These are phyloP conservation scores for Sindora glabra DNA, from an alignment of 306 rosid genomes.

Conservation along the genomic window DNA sequence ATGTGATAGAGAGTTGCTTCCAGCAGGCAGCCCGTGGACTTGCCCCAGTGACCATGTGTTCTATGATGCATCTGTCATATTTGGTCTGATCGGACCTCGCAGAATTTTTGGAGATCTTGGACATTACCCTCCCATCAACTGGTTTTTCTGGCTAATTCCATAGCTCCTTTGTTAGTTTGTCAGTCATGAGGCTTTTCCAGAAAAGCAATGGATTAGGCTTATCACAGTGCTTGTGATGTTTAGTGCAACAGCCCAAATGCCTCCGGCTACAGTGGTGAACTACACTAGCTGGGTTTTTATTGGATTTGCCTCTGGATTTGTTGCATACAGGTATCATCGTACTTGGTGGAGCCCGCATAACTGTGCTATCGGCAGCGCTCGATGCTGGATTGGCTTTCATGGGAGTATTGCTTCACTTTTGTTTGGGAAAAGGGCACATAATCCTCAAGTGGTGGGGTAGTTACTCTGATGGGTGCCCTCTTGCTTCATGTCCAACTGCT, in stretches of 20 bases:
- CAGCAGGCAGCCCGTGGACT: slow-evolving; percentile 77
- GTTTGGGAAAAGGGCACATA: slow-evolving; percentile 51
- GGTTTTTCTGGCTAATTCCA: slow-evolving; percentile 75
- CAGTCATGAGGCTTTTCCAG: slow-evolving; percentile 62
- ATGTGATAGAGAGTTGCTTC: slow-evolving; percentile 57
- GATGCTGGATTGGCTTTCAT: slow-evolving; percentile 89
- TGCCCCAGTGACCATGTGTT: slow-evolving; percentile 87
- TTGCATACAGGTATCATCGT: slow-evolving; percentile 58
- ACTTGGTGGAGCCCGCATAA: slow-evolving; percentile 78
- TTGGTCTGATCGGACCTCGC: slow-evolving; percentile 75
- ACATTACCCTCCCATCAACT: slow-evolving; percentile 56
- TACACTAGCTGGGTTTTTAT: slow-evolving; percentile 66
- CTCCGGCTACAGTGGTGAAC: slow-evolving; percentile 77
- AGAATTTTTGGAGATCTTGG: slow-evolving; percentile 80
- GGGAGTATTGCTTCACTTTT: slow-evolving; percentile 63
- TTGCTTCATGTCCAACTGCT: slow-evolving; percentile 75
- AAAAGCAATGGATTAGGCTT: slow-evolving; percentile 56
- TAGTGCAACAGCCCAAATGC: slow-evolving; percentile 48
- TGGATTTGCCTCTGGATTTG: slow-evolving; percentile 62
- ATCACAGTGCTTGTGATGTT: slow-evolving; percentile 64
- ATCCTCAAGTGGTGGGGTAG: slow-evolving; percentile 69
- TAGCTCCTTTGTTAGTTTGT: slow-evolving; percentile 70
- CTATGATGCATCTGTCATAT: slow-evolving; percentile 75
- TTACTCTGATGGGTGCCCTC: slow-evolving; percentile 57
- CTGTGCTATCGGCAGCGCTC: slow-evolving; percentile 62